These are phyloP conservation scores for Colletotrichum godetiae DNA, from an alignment of 2,329 filamentous ascomycete genomes.

Conservation along the genomic window DNA sequence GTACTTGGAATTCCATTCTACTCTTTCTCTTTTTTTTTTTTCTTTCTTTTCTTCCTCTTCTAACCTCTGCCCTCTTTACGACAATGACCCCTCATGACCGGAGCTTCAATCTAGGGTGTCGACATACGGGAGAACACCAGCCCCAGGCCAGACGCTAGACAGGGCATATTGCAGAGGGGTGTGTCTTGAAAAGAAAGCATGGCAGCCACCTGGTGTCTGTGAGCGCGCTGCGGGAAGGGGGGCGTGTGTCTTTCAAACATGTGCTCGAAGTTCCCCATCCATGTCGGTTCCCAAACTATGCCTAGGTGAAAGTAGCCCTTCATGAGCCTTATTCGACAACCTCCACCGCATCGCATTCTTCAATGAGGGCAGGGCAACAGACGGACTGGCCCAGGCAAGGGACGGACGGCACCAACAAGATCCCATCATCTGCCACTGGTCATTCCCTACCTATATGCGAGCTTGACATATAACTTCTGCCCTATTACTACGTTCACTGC, in stretches of 20 bases:
- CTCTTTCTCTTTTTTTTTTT: slow-evolving; percentile 27
- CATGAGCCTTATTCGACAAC: slow-evolving; percentile 35
- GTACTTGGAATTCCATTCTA: slow-evolving; percentile 42
- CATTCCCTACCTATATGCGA: slow-evolving; percentile 33
- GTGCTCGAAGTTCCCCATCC: slow-evolving; percentile 29
- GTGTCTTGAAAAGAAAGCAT: slow-evolving; percentile 33
- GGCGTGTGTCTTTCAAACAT: slow-evolving; percentile 36
- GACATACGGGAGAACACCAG: slow-evolving; percentile 31
- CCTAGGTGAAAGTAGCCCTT: slow-evolving; percentile 28
- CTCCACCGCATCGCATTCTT: slow-evolving; percentile 36
- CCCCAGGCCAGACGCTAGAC: slow-evolving; percentile 26
- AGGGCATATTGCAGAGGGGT: slow-evolving; percentile 19
- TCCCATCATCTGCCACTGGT: slow-evolving; percentile 25
- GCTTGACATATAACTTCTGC: slow-evolving; percentile 31
- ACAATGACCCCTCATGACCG: slow-evolving; percentile 20
- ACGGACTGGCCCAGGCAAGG: slow-evolving; percentile 31
- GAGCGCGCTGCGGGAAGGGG: slow-evolving; percentile 19
- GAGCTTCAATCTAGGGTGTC: slow-evolving; percentile 23
- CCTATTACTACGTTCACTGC: slow-evolving; percentile 31
- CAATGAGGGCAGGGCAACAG: slow-evolving; percentile 34
- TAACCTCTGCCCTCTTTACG: background rate
- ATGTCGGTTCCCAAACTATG: slow-evolving; percentile 36
- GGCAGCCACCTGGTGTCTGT: slow-evolving; percentile 34
- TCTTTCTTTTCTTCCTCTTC: background rate
- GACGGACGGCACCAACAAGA: slow-evolving; percentile 30